phyloP scores from a whole-genome alignment of 1,139 yeast species.

The Diutina sp. region DNA sequence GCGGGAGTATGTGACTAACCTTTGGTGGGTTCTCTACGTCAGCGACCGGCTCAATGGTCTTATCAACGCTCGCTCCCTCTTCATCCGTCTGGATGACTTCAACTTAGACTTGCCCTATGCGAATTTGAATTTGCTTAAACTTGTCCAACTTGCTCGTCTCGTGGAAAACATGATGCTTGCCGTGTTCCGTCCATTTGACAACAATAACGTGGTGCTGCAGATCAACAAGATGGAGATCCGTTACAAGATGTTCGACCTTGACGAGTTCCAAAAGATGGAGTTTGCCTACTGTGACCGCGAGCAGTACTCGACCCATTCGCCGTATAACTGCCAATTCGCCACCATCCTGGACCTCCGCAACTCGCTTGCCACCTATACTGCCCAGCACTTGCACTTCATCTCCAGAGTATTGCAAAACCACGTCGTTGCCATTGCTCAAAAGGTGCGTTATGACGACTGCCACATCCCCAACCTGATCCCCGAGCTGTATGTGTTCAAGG shows the following conservation, averaged over 20 bases:
- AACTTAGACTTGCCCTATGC: conserved; percentile 18
- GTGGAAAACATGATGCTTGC: conserved; percentile 2
- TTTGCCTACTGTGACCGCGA: neutral
- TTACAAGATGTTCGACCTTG: conserved; percentile 1
- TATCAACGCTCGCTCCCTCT: conserved; percentile 23
- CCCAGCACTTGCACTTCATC: conserved; percentile 13
- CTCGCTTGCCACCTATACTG: conserved; percentile 8
- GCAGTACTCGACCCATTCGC: neutral
- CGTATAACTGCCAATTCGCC: neutral
- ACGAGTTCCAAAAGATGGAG: neutral
- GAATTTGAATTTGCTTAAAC: conserved; percentile 3
- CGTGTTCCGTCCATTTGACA: neutral
- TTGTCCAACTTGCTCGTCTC: neutral
- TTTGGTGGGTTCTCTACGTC: conserved; percentile 26
- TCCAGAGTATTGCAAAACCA: conserved; percentile 16
- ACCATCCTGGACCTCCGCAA: neutral
- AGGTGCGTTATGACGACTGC: conserved; percentile 15
- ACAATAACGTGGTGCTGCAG: neutral
- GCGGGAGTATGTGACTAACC: conserved; percentile 12
- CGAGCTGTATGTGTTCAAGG: conserved; percentile 11
- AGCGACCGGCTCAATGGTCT: conserved; percentile 25
- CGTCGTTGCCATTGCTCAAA: conserved; percentile 15
- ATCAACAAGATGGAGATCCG: conserved; percentile 1
- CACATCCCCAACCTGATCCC: conserved; percentile 13
- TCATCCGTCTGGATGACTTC: conserved; percentile 22